phyloP scores from a whole-genome alignment of 2,329 filamentous ascomycete genomes.

The Verticillium alfalfae region DNA sequence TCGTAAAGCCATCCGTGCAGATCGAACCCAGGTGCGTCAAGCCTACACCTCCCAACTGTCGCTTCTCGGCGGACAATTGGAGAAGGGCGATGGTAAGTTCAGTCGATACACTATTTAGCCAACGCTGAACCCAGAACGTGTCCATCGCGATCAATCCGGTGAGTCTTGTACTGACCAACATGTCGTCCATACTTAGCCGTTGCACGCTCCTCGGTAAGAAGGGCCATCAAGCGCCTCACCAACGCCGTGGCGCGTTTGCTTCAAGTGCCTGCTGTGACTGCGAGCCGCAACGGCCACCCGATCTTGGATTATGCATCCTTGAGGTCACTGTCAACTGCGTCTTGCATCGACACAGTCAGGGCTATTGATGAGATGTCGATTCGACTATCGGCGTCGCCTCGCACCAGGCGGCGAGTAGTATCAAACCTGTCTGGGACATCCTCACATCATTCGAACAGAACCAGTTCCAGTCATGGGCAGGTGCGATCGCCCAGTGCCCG shows the following conservation, averaged over 20 bases:
- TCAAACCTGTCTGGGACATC: not conserved
- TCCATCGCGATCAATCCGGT: not conserved
- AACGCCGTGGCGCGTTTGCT: slow-evolving; percentile 33
- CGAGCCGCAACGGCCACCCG: slow-evolving; percentile 22
- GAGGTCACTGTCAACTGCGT: slow-evolving; percentile 39
- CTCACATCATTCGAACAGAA: not conserved
- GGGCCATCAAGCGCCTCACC: slow-evolving; percentile 35
- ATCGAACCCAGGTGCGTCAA: slow-evolving; percentile 32
- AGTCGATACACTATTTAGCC: not conserved
- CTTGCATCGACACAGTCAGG: slow-evolving; percentile 40
- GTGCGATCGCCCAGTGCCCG: not conserved
- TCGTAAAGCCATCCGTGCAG: slow-evolving; percentile 29
- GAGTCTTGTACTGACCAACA: not conserved
- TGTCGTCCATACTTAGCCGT: slow-evolving; percentile 19
- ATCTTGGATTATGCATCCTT: slow-evolving; percentile 40
- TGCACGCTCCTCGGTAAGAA: slow-evolving; percentile 31
- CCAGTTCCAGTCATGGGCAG: not conserved
- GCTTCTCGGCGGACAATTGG: slow-evolving; percentile 31
- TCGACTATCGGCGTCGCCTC: slow-evolving; percentile 16
- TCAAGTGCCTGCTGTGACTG: slow-evolving; percentile 14
- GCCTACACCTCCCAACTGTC: slow-evolving; percentile 36
- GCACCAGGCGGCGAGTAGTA: not conserved
- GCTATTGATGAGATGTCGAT: slow-evolving; percentile 42
- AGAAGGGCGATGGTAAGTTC: slow-evolving; percentile 41
- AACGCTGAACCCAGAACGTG: slow-evolving; percentile 1